phyloP scores from a whole-genome alignment of 2,329 filamentous ascomycete species.

The Cladophialophora chaetospira region DNA sequence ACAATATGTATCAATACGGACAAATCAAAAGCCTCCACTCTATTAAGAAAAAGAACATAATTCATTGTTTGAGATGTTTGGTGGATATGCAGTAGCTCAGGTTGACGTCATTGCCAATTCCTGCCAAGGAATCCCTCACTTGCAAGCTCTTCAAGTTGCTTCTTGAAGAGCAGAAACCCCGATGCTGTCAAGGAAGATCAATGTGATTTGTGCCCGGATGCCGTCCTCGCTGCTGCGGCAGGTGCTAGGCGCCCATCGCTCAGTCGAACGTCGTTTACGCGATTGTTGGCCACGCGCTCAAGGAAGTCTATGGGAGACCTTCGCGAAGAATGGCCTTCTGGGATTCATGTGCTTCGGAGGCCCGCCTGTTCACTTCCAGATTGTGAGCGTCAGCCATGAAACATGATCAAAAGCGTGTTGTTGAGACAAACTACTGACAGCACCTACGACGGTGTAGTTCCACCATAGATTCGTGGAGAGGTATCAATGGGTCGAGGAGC shows the following conservation, averaged over 20 bases:
- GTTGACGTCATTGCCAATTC: too few relatives aligned
- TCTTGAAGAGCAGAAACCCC: too few relatives aligned
- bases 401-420: too few relatives aligned
- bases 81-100: too few relatives aligned
- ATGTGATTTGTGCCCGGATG: too few relatives aligned
- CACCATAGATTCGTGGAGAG: constrained; percentile 17
- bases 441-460: background rate
- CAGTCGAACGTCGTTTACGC: background rate
- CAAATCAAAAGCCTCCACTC: too few relatives aligned
- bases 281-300: background rate
- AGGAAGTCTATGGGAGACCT: background rate
- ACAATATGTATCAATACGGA: too few relatives aligned
- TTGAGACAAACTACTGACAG: background rate
- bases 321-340: constrained; percentile 45
- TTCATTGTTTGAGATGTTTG: too few relatives aligned
- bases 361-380: constrained; percentile 70
- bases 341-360: constrained; percentile 68
- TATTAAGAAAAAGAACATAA: too few relatives aligned
- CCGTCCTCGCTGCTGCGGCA: background rate
- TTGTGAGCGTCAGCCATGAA: constrained; percentile 36
- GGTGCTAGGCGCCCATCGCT: background rate
- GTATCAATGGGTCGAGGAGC: constrained; percentile 15
- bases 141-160: too few relatives aligned
- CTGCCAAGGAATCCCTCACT: too few relatives aligned
- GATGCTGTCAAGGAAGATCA: too few relatives aligned